Evolutionary conservation across 495 filamentous ascomycete genomes (phyloP), one percentile per base, ranked within the genome.

Genomic region (Daldinia decipiens): DNA sequence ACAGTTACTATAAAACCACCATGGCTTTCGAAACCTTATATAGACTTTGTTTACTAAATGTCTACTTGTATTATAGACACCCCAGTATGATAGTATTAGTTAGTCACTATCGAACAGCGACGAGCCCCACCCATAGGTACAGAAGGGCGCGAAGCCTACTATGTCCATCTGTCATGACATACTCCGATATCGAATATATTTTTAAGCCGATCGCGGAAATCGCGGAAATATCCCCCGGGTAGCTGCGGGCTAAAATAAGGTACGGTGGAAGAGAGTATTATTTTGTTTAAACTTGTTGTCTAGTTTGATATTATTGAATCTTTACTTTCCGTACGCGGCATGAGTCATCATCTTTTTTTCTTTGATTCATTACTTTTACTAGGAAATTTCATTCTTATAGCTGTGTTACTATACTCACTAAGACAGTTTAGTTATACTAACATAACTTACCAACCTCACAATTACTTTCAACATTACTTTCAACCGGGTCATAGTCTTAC

Each of bases 171-270:
- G 6, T 24, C 21, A 47, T 12, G 19, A 12, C 11, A 8, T 47
- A 47, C 43, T 47, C 43, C 43, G 43, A 47, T 47, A 47, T 47
- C 43, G 43, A 47, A 47, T 47, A 47, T 47, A 24, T 24, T 47
- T 24, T 15, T 24, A 47, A 11, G 17, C 43, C 43, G 43, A 24
- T 47, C 19, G 43, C 43, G 43, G 43, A 24, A 47, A 24, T 47
- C 9, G 43, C 43, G 43, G 43, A 24, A 47, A 24, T 12, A 2
- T 24, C 0, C 43, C 43, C 5, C 43, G 43, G 43, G 43, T 24
- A 47, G 19, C 12, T 12, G 9, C 17, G 43, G 43, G 17, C 2
- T 45, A 47, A 36, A 36, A 13, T 36, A 12, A 1, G 3, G 3
- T 36, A 13, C 5, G 12, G 0, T 1, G 3, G 32, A 32, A 32